Evolutionary conservation across 768 basidiomycete genomes (phyloP).

Genomic region (Thelephora aurantiotincta): DNA sequence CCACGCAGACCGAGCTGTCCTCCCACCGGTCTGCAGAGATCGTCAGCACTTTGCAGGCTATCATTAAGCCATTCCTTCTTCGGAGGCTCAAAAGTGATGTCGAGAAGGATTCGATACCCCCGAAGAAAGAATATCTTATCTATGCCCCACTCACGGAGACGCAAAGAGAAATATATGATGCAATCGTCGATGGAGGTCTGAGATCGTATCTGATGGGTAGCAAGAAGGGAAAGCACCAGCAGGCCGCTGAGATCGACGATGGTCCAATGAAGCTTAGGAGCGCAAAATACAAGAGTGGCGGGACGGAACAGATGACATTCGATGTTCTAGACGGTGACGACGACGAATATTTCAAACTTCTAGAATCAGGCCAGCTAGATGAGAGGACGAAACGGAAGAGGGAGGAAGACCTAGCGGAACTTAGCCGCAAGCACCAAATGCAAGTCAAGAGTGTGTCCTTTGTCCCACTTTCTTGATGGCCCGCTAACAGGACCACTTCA

Average conservation of each 20-base stretch:
- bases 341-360: slow-evolving; percentile 48
- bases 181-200: slow-evolving; percentile 57
- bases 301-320: slow-evolving; percentile 26
- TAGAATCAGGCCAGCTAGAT: slow-evolving; percentile 32
- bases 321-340: slow-evolving; percentile 42
- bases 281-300: slow-evolving; percentile 17
- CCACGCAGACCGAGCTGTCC: slow-evolving; percentile 41
- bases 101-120: slow-evolving; percentile 53
- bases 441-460: slow-evolving; percentile 42
- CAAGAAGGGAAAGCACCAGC: slow-evolving; percentile 15
- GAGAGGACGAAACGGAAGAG: slow-evolving; percentile 20
- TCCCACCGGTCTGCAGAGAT: slow-evolving; percentile 47
- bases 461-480: neutral
- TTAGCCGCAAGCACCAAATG: slow-evolving; percentile 42
- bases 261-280: slow-evolving; percentile 16
- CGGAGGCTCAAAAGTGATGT: slow-evolving; percentile 89
- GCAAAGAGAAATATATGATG: slow-evolving; percentile 80
- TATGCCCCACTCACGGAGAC: slow-evolving; percentile 77
- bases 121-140: slow-evolving; percentile 89
- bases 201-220: slow-evolving; percentile 34
- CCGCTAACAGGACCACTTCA: neutral
- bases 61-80: slow-evolving; percentile 90
- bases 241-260: slow-evolving; percentile 11
- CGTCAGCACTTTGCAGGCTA: slow-evolving; percentile 71
- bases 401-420: slow-evolving; percentile 33